Evolutionary conservation across 2,329 filamentous ascomycete genomes (phyloP).

Genomic region (Fonsecaea erecta): DNA sequence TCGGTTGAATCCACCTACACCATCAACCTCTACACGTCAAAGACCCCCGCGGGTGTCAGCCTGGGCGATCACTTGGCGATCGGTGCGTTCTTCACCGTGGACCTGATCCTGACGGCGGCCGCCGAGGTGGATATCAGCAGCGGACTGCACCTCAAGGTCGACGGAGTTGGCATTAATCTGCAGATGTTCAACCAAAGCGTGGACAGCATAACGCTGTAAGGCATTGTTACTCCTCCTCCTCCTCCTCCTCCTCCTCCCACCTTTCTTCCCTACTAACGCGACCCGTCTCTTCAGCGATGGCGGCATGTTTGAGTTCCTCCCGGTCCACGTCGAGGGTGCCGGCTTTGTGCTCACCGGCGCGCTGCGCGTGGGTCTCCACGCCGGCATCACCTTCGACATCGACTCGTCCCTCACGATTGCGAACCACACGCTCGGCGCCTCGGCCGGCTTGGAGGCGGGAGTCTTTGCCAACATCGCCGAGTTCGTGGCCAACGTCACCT

Average conservation of each 20-base stretch:
- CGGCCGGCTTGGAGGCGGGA: not conserved
- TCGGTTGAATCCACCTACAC: slow-evolving; percentile 3
- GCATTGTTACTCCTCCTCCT: not conserved
- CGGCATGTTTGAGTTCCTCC: slow-evolving; percentile 7
- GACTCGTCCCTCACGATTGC: not conserved
- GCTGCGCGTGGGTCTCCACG: not conserved
- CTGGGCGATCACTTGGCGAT: not conserved
- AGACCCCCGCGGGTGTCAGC: not conserved
- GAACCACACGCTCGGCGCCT: not conserved
- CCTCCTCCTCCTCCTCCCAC: not conserved
- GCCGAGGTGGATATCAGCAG: slow-evolving; percentile 2
- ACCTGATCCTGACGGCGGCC: not conserved
- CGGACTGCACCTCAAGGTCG: slow-evolving; percentile 5
- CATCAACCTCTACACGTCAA: slow-evolving; percentile 5
- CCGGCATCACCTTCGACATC: not conserved
- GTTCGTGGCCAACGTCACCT: slow-evolving; percentile 1
- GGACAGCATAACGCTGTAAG: slow-evolving; percentile 5
- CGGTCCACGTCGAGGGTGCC: not conserved
- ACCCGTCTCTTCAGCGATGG: not conserved
- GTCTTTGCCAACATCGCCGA: slow-evolving; percentile 11
- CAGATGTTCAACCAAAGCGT: not conserved
- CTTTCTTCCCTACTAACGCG: not conserved
- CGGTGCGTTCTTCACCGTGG: slow-evolving; percentile 3
- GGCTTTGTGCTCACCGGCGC: not conserved
- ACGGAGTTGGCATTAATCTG: not conserved